A percentile compares a stretch with the other conserved stretches of the same genome.
Conservation (phyloP, 75 land plant genomes). For the Ceratopteris richardii region DNA sequence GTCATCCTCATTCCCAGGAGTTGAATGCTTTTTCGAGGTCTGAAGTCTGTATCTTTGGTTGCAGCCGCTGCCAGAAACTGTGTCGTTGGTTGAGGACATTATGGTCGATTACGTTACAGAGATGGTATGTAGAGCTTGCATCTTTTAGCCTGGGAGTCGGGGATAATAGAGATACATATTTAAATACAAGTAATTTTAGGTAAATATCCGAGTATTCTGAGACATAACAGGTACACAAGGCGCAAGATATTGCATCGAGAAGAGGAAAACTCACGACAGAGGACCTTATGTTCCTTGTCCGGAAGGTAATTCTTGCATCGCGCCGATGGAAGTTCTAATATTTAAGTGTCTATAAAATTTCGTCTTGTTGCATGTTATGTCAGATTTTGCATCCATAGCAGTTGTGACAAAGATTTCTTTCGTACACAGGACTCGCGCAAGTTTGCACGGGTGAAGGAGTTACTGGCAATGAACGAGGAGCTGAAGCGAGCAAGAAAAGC, state of each 20-base stretch:
- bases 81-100: slow-evolving; percentile 83
- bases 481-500: slow-evolving; percentile 93
- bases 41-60: too few relatives aligned
- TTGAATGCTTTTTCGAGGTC: too few relatives aligned
- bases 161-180: too few relatives aligned
- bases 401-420: too few relatives aligned
- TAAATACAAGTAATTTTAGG: too few relatives aligned
- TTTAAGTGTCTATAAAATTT: too few relatives aligned
- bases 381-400: too few relatives aligned
- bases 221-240: slow-evolving; percentile 64
- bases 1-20: too few relatives aligned
- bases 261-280: slow-evolving; percentile 92
- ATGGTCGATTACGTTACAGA: slow-evolving; percentile 94
- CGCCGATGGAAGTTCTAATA: too few relatives aligned
- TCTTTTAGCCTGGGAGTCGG: too few relatives aligned
- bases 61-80: slow-evolving; percentile 94
- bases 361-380: too few relatives aligned
- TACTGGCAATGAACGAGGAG: slow-evolving; percentile 93
- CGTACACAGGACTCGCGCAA: slow-evolving; percentile 69
- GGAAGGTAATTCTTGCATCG: slow-evolving; percentile 50
- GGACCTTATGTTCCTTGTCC: slow-evolving; percentile 81
- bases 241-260: slow-evolving; percentile 83
- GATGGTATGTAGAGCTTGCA: slow-evolving; percentile 38
- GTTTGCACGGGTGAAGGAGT: slow-evolving; percentile 70
- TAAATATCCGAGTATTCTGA: too few relatives aligned